These are phyloP conservation scores for Nakazawaea wickerhamii DNA, from an alignment of 805 yeast species.

Conservation along the genomic window DNA sequence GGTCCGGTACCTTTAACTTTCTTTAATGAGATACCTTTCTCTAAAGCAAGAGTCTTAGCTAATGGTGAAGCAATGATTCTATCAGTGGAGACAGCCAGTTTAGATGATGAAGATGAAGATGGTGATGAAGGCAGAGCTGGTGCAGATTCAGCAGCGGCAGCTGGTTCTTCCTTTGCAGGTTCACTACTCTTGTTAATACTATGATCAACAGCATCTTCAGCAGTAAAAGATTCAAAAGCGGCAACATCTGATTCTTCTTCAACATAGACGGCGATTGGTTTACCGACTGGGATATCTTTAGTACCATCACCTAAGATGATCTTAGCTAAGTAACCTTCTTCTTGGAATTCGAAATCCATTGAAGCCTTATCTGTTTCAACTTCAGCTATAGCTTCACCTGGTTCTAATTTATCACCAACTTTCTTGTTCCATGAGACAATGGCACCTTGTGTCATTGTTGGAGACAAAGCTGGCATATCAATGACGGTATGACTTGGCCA, in stretches of 20 bases:
- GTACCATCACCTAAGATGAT: constrained; percentile 79
- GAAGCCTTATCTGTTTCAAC: constrained; percentile 97
- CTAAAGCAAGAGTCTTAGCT: constrained; percentile 90
- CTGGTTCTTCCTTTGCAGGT: constrained; percentile 19
- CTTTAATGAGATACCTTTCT: constrained; percentile 83
- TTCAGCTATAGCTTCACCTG: constrained; percentile 95
- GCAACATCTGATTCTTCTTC: constrained; percentile 79
- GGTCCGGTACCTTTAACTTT: constrained; percentile 91
- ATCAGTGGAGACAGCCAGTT: constrained; percentile 36
- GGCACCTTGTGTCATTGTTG: constrained; percentile 97
- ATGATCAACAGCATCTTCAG: constrained; percentile 65
- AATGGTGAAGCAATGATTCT: constrained; percentile 92
- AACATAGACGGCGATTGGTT: constrained; percentile 95
- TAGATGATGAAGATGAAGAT: constrained; percentile 24
- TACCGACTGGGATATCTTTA: constrained; percentile 87
- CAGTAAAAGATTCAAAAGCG: constrained; percentile 83
- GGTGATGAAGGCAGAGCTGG: constrained; percentile 25
- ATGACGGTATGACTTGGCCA: constrained; percentile 67
- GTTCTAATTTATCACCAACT: constrained; percentile 80
- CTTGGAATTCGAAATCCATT: constrained; percentile 98
- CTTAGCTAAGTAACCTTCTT: constrained; percentile 90
- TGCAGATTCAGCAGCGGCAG: constrained; percentile 32
- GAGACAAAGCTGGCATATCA: constrained; percentile 98
- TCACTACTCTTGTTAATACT: not conserved
- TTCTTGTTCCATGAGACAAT: constrained; percentile 85